Percentiles rank a stretch among this genome's conserved stretches.
These are phyloP conservation scores for Camelina laxa DNA, from an alignment of 345 rosid genomes.

Conservation along the genomic window DNA sequence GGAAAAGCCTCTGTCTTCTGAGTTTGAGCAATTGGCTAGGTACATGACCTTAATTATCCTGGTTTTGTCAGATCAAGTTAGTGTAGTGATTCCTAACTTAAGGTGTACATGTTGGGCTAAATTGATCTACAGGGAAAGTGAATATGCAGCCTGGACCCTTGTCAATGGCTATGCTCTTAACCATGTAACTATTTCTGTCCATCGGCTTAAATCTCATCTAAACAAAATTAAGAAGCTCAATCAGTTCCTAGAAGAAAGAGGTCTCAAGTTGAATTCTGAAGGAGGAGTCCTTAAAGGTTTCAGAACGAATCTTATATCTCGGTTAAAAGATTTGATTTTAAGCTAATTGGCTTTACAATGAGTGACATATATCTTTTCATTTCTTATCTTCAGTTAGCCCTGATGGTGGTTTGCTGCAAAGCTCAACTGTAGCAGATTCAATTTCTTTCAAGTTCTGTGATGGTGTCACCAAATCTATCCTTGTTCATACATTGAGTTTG, in stretches of 20 bases:
- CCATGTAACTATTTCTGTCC: conserved; percentile 87
- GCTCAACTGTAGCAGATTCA: conserved; percentile 92
- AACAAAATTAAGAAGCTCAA: conserved; percentile 65
- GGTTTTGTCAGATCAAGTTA: neutral
- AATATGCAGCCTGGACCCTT: conserved; percentile 98
- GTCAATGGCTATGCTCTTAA: conserved; percentile 94
- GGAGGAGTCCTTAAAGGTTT: conserved; percentile 92
- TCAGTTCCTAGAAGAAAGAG: conserved; percentile 66
- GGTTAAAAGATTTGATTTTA: neutral
- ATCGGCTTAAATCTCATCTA: conserved; percentile 74
- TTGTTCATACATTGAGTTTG: conserved; percentile 95
- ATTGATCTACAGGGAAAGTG: conserved; percentile 69
- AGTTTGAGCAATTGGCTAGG: conserved; percentile 85
- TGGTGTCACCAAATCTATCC: conserved; percentile 67
- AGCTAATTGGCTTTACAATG: neutral
- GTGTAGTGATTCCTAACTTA: conserved; percentile 16
- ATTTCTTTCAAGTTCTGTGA: conserved; percentile 67
- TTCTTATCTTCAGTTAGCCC: conserved; percentile 78
- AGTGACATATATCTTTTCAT: neutral
- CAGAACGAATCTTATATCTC: neutral
- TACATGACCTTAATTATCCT: conserved; percentile 36
- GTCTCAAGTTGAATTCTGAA: conserved; percentile 81
- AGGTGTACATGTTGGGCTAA: conserved; percentile 18
- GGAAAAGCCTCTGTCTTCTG: conserved; percentile 74
- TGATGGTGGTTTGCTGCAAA: conserved; percentile 89